Conservation (phyloP, 2,329 filamentous ascomycete species). For the Ceratocystis diversiconidia region DNA sequence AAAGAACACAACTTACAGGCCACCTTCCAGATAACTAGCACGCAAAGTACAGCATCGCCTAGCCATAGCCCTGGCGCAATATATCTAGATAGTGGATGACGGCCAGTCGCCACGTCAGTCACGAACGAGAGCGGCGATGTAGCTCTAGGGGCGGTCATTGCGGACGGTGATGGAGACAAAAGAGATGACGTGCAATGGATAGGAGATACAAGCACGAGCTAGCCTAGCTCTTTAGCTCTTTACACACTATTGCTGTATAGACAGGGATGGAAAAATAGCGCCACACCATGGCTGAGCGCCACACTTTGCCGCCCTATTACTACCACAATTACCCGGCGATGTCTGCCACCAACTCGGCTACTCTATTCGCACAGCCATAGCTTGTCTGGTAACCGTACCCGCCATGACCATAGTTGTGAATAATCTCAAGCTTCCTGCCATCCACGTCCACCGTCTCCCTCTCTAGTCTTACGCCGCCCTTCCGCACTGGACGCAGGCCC, state of each 20-base stretch:
- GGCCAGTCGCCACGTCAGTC: slow-evolving; percentile 34
- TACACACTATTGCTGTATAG: neutral
- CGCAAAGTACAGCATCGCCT: slow-evolving; percentile 57
- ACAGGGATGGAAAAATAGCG: neutral
- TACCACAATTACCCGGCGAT: slow-evolving; percentile 26
- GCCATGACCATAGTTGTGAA: slow-evolving; percentile 69
- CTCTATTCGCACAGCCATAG: slow-evolving; percentile 56
- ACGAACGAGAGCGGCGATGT: slow-evolving; percentile 20
- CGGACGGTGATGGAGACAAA: neutral
- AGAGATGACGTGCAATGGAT: neutral
- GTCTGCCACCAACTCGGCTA: slow-evolving; percentile 52
- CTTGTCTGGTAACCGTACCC: slow-evolving; percentile 61
- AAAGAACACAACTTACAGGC: slow-evolving; percentile 47
- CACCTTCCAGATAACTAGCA: slow-evolving; percentile 62
- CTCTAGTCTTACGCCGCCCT: slow-evolving; percentile 62
- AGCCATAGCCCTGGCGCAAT: slow-evolving; percentile 50
- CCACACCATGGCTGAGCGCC: neutral
- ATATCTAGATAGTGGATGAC: slow-evolving; percentile 35
- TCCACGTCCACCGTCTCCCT: slow-evolving; percentile 39
- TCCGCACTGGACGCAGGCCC: slow-evolving; percentile 61
- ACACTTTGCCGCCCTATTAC: neutral
- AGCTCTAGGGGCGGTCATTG: neutral
- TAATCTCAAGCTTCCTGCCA: slow-evolving; percentile 50
- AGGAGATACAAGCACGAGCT: neutral
- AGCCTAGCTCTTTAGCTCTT: neutral